phyloP scores from a whole-genome alignment of 345 rosid species.

The Barbarea vulgaris region DNA sequence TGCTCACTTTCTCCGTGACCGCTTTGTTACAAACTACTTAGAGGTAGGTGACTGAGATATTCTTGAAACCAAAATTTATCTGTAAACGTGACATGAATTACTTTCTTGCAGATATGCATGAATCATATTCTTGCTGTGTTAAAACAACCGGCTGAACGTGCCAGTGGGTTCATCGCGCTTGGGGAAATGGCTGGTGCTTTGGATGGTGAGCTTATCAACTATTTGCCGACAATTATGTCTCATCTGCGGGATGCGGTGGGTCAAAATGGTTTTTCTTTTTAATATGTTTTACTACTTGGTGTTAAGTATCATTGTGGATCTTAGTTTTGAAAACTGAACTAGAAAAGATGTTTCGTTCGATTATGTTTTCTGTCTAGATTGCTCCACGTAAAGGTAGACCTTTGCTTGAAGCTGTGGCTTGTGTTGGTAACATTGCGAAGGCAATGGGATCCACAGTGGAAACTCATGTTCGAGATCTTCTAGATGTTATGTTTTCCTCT shows the following conservation, averaged over 20 bases:
- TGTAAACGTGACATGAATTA: conserved; percentile 9
- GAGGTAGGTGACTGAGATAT: conserved; percentile 55
- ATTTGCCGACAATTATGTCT: conserved; percentile 95
- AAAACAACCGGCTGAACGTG: conserved; percentile 86
- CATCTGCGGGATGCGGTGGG: conserved; percentile 95
- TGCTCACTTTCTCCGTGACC: conserved; percentile 97
- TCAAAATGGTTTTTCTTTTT: background rate
- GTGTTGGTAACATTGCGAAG: conserved; percentile 95
- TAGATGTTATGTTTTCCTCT: conserved; percentile 87
- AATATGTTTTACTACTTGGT: conserved; percentile 21
- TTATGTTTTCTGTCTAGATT: conserved; percentile 58
- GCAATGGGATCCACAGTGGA: conserved; percentile 93
- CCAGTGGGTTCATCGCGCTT: conserved; percentile 95
- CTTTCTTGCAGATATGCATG: conserved; percentile 88
- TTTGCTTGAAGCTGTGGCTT: conserved; percentile 93
- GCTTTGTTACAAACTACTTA: conserved; percentile 92
- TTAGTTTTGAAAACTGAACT: conserved; percentile 13
- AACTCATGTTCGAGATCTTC: conserved; percentile 74
- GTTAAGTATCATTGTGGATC: conserved; percentile 15
- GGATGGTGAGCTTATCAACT: conserved; percentile 89
- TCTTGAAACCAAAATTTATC: conserved; percentile 18
- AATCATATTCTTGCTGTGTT: conserved; percentile 86
- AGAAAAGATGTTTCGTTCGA: conserved; percentile 22
- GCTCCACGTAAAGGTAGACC: conserved; percentile 98
- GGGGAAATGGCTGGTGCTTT: conserved; percentile 99